A percentile compares a stretch with the other conserved stretches of the same genome.
Conservation (phyloP, 2,329 filamentous ascomycete species). For the Coleophoma eucalyptorum region DNA sequence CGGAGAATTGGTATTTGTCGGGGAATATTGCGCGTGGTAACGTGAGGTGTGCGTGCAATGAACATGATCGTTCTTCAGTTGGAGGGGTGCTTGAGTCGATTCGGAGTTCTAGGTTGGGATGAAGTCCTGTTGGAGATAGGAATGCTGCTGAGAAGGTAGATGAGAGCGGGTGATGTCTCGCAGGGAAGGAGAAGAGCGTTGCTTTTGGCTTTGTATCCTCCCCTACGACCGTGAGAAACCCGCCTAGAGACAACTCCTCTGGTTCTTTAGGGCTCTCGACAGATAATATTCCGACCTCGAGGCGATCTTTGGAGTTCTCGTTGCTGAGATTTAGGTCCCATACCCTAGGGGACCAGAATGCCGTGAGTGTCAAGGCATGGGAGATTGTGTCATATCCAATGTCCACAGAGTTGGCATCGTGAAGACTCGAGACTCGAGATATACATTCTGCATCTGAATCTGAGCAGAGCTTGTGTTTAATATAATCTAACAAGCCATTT, state of each 20-base stretch:
- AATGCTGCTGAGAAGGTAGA: slow-evolving; percentile 61
- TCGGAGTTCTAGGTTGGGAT: slow-evolving; percentile 72
- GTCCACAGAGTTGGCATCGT: slow-evolving; percentile 63
- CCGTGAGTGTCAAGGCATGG: slow-evolving; percentile 60
- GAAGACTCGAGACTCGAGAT: slow-evolving; percentile 39
- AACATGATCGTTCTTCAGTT: slow-evolving; percentile 56
- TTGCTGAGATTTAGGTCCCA: slow-evolving; percentile 21
- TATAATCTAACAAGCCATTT: slow-evolving; percentile 47
- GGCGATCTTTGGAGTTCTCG: slow-evolving; percentile 40
- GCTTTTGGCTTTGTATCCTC: slow-evolving; percentile 69
- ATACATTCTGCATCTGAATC: slow-evolving; percentile 44
- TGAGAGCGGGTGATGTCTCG: slow-evolving; percentile 63
- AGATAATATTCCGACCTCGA: slow-evolving; percentile 79
- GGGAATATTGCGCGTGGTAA: slow-evolving; percentile 79
- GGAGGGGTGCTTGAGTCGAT: slow-evolving; percentile 51
- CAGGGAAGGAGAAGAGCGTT: slow-evolving; percentile 79
- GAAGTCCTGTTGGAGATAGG: slow-evolving; percentile 71
- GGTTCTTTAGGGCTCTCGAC: slow-evolving; percentile 60
- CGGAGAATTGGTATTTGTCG: slow-evolving; percentile 80
- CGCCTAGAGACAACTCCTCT: slow-evolving; percentile 75
- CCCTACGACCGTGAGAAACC: slow-evolving; percentile 74
- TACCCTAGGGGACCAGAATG: slow-evolving; percentile 50
- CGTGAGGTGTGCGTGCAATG: slow-evolving; percentile 75
- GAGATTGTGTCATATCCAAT: slow-evolving; percentile 72
- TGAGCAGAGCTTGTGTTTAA: slow-evolving; percentile 48